Evolutionary conservation across 257 asterid genomes (phyloP), one percentile per base, ranked within the genome.

Genomic region (Salvia hispanica): DNA sequence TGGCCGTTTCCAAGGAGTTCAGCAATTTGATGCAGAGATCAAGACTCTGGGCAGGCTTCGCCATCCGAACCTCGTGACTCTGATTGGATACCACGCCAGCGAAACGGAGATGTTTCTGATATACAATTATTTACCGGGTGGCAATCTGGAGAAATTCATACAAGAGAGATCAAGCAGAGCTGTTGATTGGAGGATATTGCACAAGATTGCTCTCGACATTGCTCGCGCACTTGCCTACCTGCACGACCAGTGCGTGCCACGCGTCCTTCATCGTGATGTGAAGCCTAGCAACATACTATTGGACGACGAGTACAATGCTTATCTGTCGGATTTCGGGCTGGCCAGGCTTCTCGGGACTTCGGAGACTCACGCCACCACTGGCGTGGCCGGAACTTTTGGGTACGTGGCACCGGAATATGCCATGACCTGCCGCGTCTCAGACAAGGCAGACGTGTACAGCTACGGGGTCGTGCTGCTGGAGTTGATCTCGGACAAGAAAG

Each of bases 361-460:
- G 1, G 96, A 89, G 65, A 92, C 98, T 1, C 96, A 92, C 2
- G 96, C 98, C 73, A 87, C 98, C 0, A 92, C 98, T 0, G 95
- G 96, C 0, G 97, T 90, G 62, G 97, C 98, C 0, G 98, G 98
- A 46, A 92, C 98, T 3, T 93, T 88, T 4, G 98, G 98, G 9
- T 93, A 93, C 18, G 98, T 92, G 11, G 97, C 98, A 2, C 98
- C 98, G 0, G 98, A 92, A 67, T 92, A 92, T 47, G 98, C 98
- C 1, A 86, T 93, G 96, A 90, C 97, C 0, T 93, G 98, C 37
- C 93, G 97, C 3, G 98, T 93, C 33, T 93, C 98, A 1, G 98
- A 93, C 74, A 93, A 93, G 78, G 97, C 97, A 0, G 98, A 93
- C 8, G 97, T 93, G 5, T 93, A 93, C 63, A 93, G 98, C 77